Evolutionary conservation across 83 land plant genomes (phyloP), one percentile per base, ranked within the genome.

Genomic region (Picea abies): DNA sequence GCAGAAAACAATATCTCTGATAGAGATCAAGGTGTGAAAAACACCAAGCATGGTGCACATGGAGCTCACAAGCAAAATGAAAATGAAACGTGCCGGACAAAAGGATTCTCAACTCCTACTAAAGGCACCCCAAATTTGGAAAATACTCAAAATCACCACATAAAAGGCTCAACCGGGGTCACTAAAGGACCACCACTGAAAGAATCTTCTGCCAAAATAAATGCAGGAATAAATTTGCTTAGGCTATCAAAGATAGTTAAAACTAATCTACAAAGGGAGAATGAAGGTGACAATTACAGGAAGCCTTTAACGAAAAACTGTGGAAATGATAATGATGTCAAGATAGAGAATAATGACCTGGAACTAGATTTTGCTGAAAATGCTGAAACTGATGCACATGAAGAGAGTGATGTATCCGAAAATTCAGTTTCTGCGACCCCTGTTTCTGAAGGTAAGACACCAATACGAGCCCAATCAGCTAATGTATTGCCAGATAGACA

Each of bases 291-390:
- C 68, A 91, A 96, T 81, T 98, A 96, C 85, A 81, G 99, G 26
- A 92, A 90, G 80, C 93, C 91, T 52, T 11, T 86, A 63, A 73
- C 88, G 2, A 84, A 85, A 67, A 76, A 80, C 52, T 68, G 83
- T 84, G 92, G 85, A 47, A 91, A 92, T 89, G 99, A 93, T 83
- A 76, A 90, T 63, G 99, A 98, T 76, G 87, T 98, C n/a, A 93
- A 91, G 76, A 87, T 98, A 82, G 96, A 94, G 81, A 98, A 96
- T 79, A 88, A 89, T 79, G 99, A 98, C 82, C 90, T 93, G 90
- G 99, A 98, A 76, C 95, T 98, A 63, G 97, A 98, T 86, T 96
- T 98, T 84, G 91, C 91, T 82, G 99, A 98, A 83, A 90, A 88
- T 79, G 78, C 78, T 56, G 98, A 93, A 68, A 92, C 87, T 73